Conservation (phyloP, 2,329 filamentous ascomycete species). For the Xylariaceae sp. region DNA sequence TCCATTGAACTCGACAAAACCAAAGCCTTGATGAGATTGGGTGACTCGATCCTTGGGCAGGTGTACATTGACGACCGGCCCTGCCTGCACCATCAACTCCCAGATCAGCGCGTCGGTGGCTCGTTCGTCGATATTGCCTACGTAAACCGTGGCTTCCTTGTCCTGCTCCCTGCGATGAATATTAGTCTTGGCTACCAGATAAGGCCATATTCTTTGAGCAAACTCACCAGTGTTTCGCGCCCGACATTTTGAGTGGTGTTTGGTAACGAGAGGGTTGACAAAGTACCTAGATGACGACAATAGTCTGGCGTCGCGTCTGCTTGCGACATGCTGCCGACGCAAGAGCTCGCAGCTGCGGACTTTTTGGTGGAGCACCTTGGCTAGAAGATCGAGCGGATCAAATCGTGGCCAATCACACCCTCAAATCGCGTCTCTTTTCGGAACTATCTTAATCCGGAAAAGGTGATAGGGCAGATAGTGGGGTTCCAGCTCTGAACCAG, state of each 20-base stretch:
- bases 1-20: constrained; percentile 96
- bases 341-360: background rate
- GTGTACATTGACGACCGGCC: constrained; percentile 96
- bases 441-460: no score
- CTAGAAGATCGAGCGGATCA: no score
- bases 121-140: constrained; percentile 97
- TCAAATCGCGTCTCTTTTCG: no score
- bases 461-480: no score
- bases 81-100: constrained; percentile 97
- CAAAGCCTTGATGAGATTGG: constrained; percentile 94
- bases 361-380: background rate
- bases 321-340: background rate
- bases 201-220: background rate
- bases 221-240: constrained; percentile 32
- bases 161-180: constrained; percentile 78
- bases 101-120: constrained; percentile 86
- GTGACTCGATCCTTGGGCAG: constrained; percentile 97
- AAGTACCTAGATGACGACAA: background rate
- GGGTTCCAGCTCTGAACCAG: no score
- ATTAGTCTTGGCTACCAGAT: background rate
- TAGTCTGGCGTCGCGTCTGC: background rate
- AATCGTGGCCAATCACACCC: no score
- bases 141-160: constrained; percentile 96
- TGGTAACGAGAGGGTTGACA: background rate
- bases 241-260: constrained; percentile 32